Percentiles rank a stretch among this genome's conserved stretches.
Evolutionary conservation across 768 basidiomycete genomes (phyloP).

Genomic region (Daedaleopsis sinensis): DNA sequence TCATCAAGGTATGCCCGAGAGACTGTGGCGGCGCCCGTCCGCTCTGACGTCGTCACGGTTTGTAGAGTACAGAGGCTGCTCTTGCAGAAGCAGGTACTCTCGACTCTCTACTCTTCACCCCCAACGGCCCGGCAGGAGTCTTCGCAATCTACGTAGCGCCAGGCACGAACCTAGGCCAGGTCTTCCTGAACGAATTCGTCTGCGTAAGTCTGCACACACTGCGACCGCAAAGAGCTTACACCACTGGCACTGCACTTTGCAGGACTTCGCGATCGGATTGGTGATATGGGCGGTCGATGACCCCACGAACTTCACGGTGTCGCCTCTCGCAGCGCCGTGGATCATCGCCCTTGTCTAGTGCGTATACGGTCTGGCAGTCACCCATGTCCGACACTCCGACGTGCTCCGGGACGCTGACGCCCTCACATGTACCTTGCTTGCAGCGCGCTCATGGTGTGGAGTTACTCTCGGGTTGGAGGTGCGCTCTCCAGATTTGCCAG

Average conservation of each 20-base stretch:
- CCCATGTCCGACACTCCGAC: background rate
- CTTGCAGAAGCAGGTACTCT: constrained; percentile 26
- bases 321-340: constrained; percentile 54
- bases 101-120: constrained; percentile 33
- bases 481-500: background rate
- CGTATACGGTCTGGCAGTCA: constrained; percentile 24
- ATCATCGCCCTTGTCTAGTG: constrained; percentile 62
- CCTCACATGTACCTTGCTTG: background rate
- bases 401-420: background rate
- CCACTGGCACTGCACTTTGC: background rate
- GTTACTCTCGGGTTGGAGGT: constrained; percentile 53
- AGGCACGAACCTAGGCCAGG: constrained; percentile 46
- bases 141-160: constrained; percentile 52
- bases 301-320: constrained; percentile 59
- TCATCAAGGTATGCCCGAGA: constrained; percentile 41
- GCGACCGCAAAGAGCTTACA: background rate
- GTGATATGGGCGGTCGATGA: constrained; percentile 58
- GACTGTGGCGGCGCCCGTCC: too few relatives aligned
- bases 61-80: constrained; percentile 22
- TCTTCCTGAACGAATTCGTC: constrained; percentile 61
- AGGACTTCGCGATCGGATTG: constrained; percentile 49
- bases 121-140: constrained; percentile 43
- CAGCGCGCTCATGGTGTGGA: constrained; percentile 64
- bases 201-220: constrained; percentile 39
- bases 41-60: background rate